Conservation (phyloP, 257 asterid species). For the Datura wrightii region DNA sequence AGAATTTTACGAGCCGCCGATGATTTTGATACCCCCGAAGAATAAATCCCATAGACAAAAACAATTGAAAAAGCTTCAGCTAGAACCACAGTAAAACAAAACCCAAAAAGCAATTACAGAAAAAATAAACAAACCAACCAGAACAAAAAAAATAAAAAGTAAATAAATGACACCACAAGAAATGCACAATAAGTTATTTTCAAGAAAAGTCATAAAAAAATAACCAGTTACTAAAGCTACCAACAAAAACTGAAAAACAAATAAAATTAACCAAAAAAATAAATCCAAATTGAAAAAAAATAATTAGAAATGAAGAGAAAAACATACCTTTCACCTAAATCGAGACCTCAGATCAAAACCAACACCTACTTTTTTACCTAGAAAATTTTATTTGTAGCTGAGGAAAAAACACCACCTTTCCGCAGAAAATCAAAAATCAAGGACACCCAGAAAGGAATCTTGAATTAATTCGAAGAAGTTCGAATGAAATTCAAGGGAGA, state of each 20-base stretch:
- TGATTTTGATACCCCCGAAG: too few relatives aligned
- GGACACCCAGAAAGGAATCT: not conserved
- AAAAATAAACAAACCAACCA: not conserved
- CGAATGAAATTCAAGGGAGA: slow-evolving; percentile 12
- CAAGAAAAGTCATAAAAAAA: not conserved
- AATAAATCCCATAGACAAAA: not conserved
- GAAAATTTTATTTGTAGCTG: too few relatives aligned
- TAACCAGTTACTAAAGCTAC: not conserved
- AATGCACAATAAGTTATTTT: too few relatives aligned
- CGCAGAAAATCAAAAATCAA: not conserved
- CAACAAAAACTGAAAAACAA: not conserved
- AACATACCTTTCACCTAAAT: not conserved
- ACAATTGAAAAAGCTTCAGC: too few relatives aligned
- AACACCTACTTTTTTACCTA: not conserved
- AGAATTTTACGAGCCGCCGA: slow-evolving; percentile 43
- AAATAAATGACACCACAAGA: not conserved
- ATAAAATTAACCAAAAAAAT: too few relatives aligned
- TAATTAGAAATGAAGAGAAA: not conserved
- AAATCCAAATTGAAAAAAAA: too few relatives aligned
- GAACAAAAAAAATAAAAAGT: too few relatives aligned
- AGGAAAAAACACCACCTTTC: not conserved
- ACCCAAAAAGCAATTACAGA: not conserved
- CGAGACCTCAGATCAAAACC: slow-evolving; percentile 16
- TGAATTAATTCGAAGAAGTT: not conserved
- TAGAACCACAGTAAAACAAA: too few relatives aligned